phyloP scores from a whole-genome alignment of 257 asterid genomes.

The Solanum medicagineum region DNA sequence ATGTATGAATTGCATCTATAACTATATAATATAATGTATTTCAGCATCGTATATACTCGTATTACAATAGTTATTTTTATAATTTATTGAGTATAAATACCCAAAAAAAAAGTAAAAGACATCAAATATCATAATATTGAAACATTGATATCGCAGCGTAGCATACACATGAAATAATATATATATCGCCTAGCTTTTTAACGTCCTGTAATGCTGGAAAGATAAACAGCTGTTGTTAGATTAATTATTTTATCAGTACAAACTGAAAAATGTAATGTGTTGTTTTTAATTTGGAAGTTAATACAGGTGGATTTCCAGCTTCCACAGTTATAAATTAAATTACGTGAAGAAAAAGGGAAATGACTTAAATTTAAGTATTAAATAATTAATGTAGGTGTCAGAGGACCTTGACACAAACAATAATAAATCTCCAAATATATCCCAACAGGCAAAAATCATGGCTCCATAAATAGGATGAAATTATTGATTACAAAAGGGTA shows the following conservation, averaged over 20 bases:
- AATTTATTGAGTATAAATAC: neutral
- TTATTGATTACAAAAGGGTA: neutral
- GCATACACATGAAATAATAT: no score
- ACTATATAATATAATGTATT: neutral
- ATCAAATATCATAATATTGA: neutral
- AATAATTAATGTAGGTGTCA: neutral
- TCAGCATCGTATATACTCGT: neutral
- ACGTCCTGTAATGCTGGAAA: neutral
- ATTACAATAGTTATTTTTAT: neutral
- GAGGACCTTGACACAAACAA: neutral
- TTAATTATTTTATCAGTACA: neutral
- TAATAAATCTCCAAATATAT: neutral
- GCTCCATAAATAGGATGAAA: neutral
- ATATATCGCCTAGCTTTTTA: no score
- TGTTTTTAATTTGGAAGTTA: neutral
- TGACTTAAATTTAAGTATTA: neutral
- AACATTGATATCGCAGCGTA: no score
- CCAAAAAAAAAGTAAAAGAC: no score
- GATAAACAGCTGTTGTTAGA: neutral
- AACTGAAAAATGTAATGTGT: neutral
- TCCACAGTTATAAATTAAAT: neutral
- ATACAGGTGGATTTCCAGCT: neutral
- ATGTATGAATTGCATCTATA: neutral
- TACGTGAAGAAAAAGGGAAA: neutral
- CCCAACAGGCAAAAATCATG: neutral